A percentile compares a stretch with the other conserved stretches of the same genome.
These are phyloP conservation scores for Penicillium angulare DNA, from an alignment of 495 filamentous ascomycete genomes.

Conservation along the genomic window DNA sequence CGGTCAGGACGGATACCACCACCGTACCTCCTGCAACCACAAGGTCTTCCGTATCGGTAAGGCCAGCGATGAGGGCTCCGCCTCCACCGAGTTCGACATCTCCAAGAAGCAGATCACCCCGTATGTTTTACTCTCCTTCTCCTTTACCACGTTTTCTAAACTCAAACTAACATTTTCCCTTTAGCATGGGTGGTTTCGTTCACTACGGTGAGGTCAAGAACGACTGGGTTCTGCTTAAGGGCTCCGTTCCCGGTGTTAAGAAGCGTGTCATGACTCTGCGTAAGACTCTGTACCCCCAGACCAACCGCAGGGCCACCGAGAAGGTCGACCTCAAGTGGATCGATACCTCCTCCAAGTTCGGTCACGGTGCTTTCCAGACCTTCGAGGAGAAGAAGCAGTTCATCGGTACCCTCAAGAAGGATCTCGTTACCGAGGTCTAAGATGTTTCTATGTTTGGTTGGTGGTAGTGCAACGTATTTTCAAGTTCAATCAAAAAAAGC, in stretches of 20 bases:
- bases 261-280: constrained; percentile 99
- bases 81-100: constrained; percentile 91
- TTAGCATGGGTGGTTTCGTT: constrained; percentile 96
- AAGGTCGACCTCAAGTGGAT: constrained; percentile 99
- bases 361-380: constrained; percentile 99
- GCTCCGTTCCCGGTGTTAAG: constrained; percentile 95
- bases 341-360: constrained; percentile 99
- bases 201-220: constrained; percentile 99
- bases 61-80: constrained; percentile 82
- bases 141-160: background rate
- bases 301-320: constrained; percentile 89
- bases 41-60: constrained; percentile 99
- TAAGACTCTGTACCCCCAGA: constrained; percentile 99
- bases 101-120: constrained; percentile 99
- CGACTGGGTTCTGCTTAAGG: constrained; percentile 98
- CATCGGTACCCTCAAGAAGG: constrained; percentile 99
- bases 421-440: constrained; percentile 73
- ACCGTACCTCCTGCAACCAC: constrained; percentile 99
- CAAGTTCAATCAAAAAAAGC: constrained; percentile 50
- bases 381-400: constrained; percentile 96
- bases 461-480: constrained; percentile 44
- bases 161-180: constrained; percentile 33
- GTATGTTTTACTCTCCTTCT: constrained; percentile 78
- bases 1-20: constrained; percentile 99
- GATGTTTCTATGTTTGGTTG: constrained; percentile 47